Base-by-base conservation (phyloP, 768 basidiomycete genomes). In the Auricularia heimuer region DNA sequence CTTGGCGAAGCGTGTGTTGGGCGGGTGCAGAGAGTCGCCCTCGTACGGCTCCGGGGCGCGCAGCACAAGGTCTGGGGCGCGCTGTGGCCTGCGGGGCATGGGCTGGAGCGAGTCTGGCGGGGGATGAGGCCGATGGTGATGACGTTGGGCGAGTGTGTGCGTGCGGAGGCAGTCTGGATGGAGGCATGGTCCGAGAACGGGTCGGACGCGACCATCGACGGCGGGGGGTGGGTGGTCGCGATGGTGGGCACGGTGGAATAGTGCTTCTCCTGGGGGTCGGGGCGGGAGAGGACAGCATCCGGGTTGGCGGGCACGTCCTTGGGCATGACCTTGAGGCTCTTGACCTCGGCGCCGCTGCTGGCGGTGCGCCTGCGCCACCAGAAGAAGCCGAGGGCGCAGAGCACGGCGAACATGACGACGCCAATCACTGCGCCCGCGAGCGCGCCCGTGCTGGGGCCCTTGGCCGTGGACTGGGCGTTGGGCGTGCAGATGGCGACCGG, bases 121-220 rank as follows among this genome's bases (percentile, higher is more conserved):
- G 29, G 76, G 42, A 92, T 87, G 54, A 92, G 80, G 12, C 90
- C 90, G 66, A 93, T 92, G 67, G 90, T 90, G 65, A 93, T 93
- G 68, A 92, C 90, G 69, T 93, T 93, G 29, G 91, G 89, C 54
- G 84, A 83, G 71, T 89, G 87, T 14, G 90, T 87, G 54, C 84
- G 81, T n/a, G 86, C 84, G 10, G 82, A 82, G 0, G 79, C 78
- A 35, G 91, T 93, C 74, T 90, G 88, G 66, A 93, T 93, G 45
- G 90, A 92, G 34, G 75, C 76, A 34, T 66, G 66, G 70, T 93
- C 90, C 54, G 84, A 83, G 74, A 92, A 93, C 29, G 90, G 90
- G 77, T 92, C 90, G 62, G 77, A 56, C 36, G 60, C 64, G 4
- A 21, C 24, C 54, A 21, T 18, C 44, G 45, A 29, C 47, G 56